Evolutionary conservation across 1,284 basidiomycete genomes (phyloP), one percentile per base, ranked within the genome.

Genomic region (Irpex sp.): DNA sequence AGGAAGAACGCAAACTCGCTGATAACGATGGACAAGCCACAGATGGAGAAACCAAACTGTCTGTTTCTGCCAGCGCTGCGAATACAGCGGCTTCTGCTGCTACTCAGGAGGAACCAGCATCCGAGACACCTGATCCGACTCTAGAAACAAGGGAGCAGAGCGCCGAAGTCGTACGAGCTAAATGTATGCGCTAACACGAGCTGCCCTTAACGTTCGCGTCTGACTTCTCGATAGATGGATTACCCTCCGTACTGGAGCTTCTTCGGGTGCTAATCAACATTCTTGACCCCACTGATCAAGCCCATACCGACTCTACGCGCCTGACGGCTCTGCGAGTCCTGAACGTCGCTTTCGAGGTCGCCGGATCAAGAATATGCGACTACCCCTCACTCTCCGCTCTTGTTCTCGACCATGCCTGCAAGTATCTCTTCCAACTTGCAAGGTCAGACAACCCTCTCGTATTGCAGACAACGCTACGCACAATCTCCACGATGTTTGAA

Each of bases 291-390:
- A 92, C 88, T 68, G 95, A 97, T 71, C 89, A 94, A 67, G 88
- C 96, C 61, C 97, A 99, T 74, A 98, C 97, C 4, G 96, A 98
- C 74, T 94, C 96, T 3, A 98, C 97, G 68, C 89, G 97, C 5
- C 81, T 98, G 9, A 92, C 94, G 55, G 93, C 95, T 0, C 83
- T 99, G 37, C 86, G 90, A 0, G 91, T 97, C 60, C 83, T 99
- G 58, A 95, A 95, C 70, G 83, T 90, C n/a, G 89, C 94, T 1
- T 88, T 99, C 65, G 95, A 98, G 76, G 87, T 90, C 36, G 86
- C 93, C 6, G 95, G 96, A 3, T 75, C 82, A 17, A 84, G 83
- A 51, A 86, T 99, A 61, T 85, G 87, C 54, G 79, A 83, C 35
- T 95, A 90, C 71, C 87, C 91, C 3, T 91, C 92, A 1, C 78